Evolutionary conservation across 495 filamentous ascomycete genomes (phyloP).

Genomic region (Aspergillus olivimuriae): DNA sequence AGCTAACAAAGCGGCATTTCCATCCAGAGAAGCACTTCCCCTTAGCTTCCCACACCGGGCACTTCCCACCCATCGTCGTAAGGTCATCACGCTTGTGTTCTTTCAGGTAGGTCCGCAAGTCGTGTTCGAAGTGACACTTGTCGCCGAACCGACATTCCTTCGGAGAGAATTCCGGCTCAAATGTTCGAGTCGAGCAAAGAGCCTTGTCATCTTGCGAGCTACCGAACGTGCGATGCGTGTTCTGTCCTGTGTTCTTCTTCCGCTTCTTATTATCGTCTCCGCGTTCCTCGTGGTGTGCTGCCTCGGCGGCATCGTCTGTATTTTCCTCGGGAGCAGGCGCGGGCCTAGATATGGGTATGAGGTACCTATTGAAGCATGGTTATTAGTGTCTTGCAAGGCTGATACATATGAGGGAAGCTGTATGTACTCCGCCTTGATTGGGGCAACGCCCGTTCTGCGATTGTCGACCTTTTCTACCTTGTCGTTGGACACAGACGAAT

Average conservation of each 20-base stretch:
- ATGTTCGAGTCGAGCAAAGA: slow-evolving; percentile 66
- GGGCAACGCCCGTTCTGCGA: slow-evolving; percentile 64
- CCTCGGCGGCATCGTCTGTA: slow-evolving; percentile 66
- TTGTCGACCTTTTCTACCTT: slow-evolving; percentile 5
- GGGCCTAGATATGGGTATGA: slow-evolving; percentile 32
- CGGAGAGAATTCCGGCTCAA: slow-evolving; percentile 69
- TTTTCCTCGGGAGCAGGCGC: slow-evolving; percentile 15
- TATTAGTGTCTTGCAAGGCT: slow-evolving; percentile 2
- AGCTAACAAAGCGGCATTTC: slow-evolving; percentile 83
- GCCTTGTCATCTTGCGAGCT: slow-evolving; percentile 67
- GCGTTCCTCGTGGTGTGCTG: slow-evolving; percentile 38
- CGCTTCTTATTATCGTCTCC: slow-evolving; percentile 54
- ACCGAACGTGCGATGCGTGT: slow-evolving; percentile 80
- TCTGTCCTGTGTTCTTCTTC: slow-evolving; percentile 76
- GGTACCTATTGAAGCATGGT: slow-evolving; percentile 43
- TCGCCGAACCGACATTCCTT: slow-evolving; percentile 65
- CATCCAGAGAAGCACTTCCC: slow-evolving; percentile 79
- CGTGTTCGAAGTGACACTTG: slow-evolving; percentile 71
- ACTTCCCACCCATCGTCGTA: slow-evolving; percentile 63
- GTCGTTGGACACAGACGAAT: slow-evolving; percentile 20
- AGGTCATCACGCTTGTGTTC: slow-evolving; percentile 78
- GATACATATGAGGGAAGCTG: not conserved
- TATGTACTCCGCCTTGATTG: slow-evolving; percentile 77
- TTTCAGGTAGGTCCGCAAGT: slow-evolving; percentile 76
- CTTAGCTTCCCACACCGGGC: slow-evolving; percentile 69